Evolutionary conservation across 1,284 basidiomycete genomes (phyloP).

Genomic region (Tylopilus sp.): DNA sequence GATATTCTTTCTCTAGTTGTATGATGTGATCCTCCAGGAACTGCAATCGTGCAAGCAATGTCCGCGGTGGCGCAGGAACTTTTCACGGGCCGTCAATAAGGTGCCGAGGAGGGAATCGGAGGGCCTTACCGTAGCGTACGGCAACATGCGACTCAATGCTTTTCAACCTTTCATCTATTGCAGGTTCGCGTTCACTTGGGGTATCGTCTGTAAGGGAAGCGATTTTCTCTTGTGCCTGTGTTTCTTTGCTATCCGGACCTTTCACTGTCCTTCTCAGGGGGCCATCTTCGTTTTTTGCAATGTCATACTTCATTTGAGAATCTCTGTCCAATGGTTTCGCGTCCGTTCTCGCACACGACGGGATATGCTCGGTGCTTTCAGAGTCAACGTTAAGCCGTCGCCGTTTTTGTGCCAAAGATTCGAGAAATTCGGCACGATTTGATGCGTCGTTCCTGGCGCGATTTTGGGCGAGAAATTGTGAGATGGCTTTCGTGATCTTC

Average conservation of each 20-base stretch:
- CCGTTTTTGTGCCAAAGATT: constrained; percentile 66
- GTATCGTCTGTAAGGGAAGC: constrained; percentile 42
- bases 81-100: constrained; percentile 7
- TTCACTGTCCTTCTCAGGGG: constrained; percentile 72
- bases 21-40: constrained; percentile 81
- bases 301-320: constrained; percentile 84
- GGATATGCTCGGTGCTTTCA: constrained; percentile 37
- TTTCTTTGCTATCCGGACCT: constrained; percentile 29
- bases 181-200: constrained; percentile 62
- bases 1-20: constrained; percentile 79
- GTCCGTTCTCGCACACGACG: constrained; percentile 78
- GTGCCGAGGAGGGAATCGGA: background rate
- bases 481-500: constrained; percentile 77
- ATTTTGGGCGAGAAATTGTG: constrained; percentile 73
- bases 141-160: constrained; percentile 78
- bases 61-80: constrained; percentile 79
- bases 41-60: constrained; percentile 70
- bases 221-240: constrained; percentile 27
- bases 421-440: constrained; percentile 78
- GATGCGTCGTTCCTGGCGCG: constrained; percentile 78
- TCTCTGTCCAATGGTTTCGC: constrained; percentile 77
- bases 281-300: constrained; percentile 82
- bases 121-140: constrained; percentile 72
- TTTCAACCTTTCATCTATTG: constrained; percentile 67
- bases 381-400: constrained; percentile 47